Evolutionary conservation across 140 eudicot species (phyloP).

Genomic region (Ambrosia hybrid): DNA sequence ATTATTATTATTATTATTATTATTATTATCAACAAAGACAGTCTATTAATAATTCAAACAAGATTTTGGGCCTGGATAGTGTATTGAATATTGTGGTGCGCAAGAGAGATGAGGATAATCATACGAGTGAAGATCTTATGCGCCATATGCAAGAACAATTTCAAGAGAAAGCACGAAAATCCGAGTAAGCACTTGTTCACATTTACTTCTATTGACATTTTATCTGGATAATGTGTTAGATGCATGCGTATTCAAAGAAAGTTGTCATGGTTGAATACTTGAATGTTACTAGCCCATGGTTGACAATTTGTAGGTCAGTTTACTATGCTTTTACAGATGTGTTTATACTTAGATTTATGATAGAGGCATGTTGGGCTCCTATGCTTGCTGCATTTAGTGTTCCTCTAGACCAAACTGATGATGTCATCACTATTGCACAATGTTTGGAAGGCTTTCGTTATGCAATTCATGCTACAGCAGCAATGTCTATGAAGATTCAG

Average conservation of each 20-base stretch:
- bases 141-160: slow-evolving; percentile 91
- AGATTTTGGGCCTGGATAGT: slow-evolving; percentile 73
- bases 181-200: slow-evolving; percentile 61
- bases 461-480: slow-evolving; percentile 93
- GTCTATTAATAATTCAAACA: slow-evolving; percentile 61
- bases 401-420: slow-evolving; percentile 91
- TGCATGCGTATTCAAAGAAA: slow-evolving; percentile 9
- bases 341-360: slow-evolving; percentile 86
- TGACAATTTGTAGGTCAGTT: slow-evolving; percentile 81
- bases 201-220: not conserved
- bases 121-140: slow-evolving; percentile 79
- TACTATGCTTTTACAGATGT: slow-evolving; percentile 94
- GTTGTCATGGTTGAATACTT: slow-evolving; percentile 3
- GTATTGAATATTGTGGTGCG: slow-evolving; percentile 83
- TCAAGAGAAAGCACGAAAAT: slow-evolving; percentile 92
- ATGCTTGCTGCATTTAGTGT: slow-evolving; percentile 99
- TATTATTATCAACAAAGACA: slow-evolving; percentile 55
- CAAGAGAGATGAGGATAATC: slow-evolving; percentile 72
- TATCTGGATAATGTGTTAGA: not conserved
- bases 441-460: slow-evolving; percentile 90
- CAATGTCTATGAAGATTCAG: slow-evolving; percentile 94
- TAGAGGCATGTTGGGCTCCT: slow-evolving; percentile 99
- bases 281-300: slow-evolving; percentile 20
- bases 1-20: too few relatives aligned
- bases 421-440: slow-evolving; percentile 52